A percentile compares a stretch with the other conserved stretches of the same genome.
phyloP scores from a whole-genome alignment of 768 basidiomycete species.

The Mycena haematopus region DNA sequence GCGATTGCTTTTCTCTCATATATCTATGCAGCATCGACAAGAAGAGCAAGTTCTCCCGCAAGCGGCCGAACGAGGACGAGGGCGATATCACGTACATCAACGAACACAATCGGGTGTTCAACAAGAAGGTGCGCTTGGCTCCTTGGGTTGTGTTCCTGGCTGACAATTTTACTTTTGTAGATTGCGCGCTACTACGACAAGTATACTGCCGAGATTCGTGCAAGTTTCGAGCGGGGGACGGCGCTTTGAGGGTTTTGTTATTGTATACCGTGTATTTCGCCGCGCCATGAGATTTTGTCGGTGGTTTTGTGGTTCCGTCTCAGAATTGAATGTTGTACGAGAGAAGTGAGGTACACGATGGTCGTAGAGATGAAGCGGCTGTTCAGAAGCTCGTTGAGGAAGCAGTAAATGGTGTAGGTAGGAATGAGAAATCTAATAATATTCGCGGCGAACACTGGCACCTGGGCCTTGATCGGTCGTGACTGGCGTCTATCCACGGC shows the following conservation, averaged over 20 bases:
- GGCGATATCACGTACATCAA: conserved; percentile 99
- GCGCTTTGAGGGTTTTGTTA: conserved; percentile 60
- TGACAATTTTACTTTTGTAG: conserved; percentile 45
- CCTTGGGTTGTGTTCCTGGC: conserved; percentile 3
- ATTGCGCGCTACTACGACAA: conserved; percentile 97
- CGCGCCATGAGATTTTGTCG: neutral
- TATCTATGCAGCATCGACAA: conserved; percentile 73
- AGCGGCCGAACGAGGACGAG: conserved; percentile 88
- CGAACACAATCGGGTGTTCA: conserved; percentile 96
- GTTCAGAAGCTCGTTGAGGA: no score
- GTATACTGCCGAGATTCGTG: conserved; percentile 94
- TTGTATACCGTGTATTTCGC: conserved; percentile 8
- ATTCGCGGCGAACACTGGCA: neutral
- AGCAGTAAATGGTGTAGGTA: no score
- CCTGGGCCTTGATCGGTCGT: conserved; percentile 16
- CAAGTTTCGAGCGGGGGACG: conserved; percentile 97
- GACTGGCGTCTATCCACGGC: conserved; percentile 7
- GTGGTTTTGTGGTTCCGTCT: neutral
- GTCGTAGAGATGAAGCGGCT: no score
- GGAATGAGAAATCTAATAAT: neutral
- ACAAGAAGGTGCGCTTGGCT: conserved; percentile 76
- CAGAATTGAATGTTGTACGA: no score
- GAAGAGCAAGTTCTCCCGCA: conserved; percentile 88
- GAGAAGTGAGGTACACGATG: no score
- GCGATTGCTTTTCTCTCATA: conserved; percentile 10